Base-by-base conservation (phyloP, 495 filamentous ascomycete genomes). In the Penicillium pancosmium region DNA sequence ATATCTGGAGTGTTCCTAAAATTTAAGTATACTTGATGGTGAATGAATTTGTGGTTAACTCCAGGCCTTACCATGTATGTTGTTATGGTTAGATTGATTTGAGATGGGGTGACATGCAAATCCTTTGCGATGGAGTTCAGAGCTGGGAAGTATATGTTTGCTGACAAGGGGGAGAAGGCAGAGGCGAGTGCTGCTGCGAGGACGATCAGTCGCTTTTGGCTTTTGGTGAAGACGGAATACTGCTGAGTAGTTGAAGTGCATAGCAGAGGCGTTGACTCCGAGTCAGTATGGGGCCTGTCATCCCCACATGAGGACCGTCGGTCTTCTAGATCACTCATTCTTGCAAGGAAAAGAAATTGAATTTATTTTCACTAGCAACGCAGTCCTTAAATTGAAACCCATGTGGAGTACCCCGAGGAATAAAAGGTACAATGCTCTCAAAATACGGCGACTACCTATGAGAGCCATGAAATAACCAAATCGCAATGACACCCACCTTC, bases 1-100 rank as follows among this genome's bases (percentile, higher is more conserved):
- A 73, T 43, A 83, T 75, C 79, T 80, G 43, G 38, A 16, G 2
- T 9, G 31, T 36, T 50, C 11, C 1, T 27, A 15, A 1, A 50
- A 21, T 50, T 23, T 31, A 1, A 7, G 2, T 31, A 31, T 1
- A 1, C 6, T 31, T 31, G 27, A 31, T 8, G 8, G 8, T 31
- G 27, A 31, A 31, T 31, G 5, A 8, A 7, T 6, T 31, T 31
- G 27, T 31, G 27, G 5, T 31, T 31, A 31, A 31, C 2, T 4
- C 23, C 47, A 55, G 18, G 15, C 34, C 60, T 25, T 64, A 82
- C 76, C 66, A 82, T 72, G 55, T 81, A 84, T 3, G 76, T 68
- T 0, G 78, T 84, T n/a, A 84, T 61, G 0, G 80, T 83, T 12
- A 84, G 61, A 47, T 82, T 82, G 49, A 84, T 82, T 44, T 72